These are phyloP conservation scores for Diaporthe ilicicola DNA, from an alignment of 2,329 filamentous ascomycete species.

Conservation along the genomic window DNA sequence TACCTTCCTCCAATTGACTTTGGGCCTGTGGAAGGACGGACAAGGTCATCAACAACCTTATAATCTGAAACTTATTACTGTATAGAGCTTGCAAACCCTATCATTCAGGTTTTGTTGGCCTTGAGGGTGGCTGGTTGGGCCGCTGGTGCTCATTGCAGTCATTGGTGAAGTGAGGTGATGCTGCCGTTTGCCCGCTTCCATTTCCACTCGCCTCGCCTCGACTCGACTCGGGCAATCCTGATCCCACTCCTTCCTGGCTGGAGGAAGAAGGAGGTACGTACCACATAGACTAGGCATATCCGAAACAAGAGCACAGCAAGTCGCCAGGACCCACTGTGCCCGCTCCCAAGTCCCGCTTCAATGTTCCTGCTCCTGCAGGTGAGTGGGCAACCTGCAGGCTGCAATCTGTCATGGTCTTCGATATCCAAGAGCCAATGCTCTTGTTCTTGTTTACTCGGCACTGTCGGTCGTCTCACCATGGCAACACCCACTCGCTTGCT, in stretches of 20 bases:
- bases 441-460: conserved; percentile 8
- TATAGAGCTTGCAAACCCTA: background rate
- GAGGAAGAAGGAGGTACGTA: conserved; percentile 5
- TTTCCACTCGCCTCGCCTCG: too few relatives aligned
- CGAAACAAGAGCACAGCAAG: background rate
- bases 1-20: background rate
- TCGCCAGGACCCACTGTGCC: background rate
- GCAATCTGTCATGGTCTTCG: conserved; percentile 17
- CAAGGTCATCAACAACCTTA: background rate
- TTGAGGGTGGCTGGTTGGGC: background rate
- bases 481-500: conserved; percentile 13
- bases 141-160: background rate
- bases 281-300: background rate
- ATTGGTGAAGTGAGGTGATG: background rate
- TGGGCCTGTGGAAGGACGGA: background rate
- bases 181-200: background rate
- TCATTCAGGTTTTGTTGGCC: background rate
- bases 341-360: conserved; percentile 9
- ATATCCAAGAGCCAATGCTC: conserved; percentile 1
- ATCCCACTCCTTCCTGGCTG: conserved; percentile 11
- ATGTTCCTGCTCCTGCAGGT: conserved; percentile 20
- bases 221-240: too few relatives aligned
- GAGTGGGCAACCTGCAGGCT: conserved; percentile 11
- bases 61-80: background rate
- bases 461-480: background rate